phyloP scores from a whole-genome alignment of 208 protist genomes.

The Leptomonas seymouri region DNA sequence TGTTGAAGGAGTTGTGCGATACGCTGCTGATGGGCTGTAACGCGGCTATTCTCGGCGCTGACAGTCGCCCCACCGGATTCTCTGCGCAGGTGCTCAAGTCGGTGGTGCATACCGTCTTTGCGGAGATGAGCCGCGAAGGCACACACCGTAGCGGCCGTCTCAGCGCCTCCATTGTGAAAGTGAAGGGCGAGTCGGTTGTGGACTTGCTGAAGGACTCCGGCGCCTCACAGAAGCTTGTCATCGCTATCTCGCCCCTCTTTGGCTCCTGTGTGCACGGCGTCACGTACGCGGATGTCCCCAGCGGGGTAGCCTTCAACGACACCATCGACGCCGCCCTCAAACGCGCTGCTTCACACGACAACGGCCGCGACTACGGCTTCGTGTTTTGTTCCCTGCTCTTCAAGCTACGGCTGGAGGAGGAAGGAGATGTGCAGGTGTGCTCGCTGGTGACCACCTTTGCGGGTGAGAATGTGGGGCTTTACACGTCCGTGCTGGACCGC shows the following conservation, averaged over 20 bases:
- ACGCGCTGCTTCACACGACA: constrained; percentile 32
- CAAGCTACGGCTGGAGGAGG: constrained; percentile 58
- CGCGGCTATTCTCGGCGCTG: constrained; percentile 67
- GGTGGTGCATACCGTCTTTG: constrained; percentile 59
- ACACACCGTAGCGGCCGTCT: constrained; percentile 37
- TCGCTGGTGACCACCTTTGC: constrained; percentile 71
- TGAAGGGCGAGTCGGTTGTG: constrained; percentile 65
- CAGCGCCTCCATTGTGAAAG: constrained; percentile 65
- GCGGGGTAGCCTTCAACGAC: constrained; percentile 42
- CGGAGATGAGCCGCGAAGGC: constrained; percentile 33
- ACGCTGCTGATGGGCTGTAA: constrained; percentile 70
- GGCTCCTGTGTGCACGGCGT: constrained; percentile 79
- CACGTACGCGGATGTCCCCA: constrained; percentile 40
- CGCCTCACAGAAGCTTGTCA: constrained; percentile 64
- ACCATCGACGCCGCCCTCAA: constrained; percentile 51
- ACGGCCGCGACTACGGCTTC: constrained; percentile 59
- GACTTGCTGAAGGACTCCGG: constrained; percentile 51
- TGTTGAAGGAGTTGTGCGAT: constrained; percentile 64
- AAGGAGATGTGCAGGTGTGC: constrained; percentile 74
- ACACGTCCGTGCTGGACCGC: constrained; percentile 64
- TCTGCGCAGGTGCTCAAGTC: constrained; percentile 60
- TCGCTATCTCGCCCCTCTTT: constrained; percentile 83
- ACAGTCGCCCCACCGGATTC: constrained; percentile 57
- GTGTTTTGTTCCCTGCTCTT: constrained; percentile 73
- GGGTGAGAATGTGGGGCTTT: constrained; percentile 73